Conservation (phyloP, 768 basidiomycete species). For the Favolaschia claudopus region DNA sequence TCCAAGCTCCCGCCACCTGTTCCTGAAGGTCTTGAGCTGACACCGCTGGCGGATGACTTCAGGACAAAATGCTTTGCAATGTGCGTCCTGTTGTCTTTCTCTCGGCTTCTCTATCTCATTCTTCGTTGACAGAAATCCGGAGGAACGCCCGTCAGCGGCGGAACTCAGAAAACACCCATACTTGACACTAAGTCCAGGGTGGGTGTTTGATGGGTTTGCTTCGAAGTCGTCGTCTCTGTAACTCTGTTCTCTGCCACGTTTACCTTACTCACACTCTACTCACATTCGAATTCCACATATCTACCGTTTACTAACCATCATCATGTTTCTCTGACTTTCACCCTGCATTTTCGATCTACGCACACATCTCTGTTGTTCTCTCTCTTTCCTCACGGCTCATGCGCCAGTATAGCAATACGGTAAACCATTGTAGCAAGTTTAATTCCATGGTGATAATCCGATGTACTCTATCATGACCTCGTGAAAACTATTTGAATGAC, state of each 20-base stretch:
- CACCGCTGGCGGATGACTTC: constrained; percentile 84
- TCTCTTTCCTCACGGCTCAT: constrained; percentile 34
- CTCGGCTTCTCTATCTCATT: constrained; percentile 11
- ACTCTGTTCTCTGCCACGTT: constrained; percentile 23
- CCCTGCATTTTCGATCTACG: constrained; percentile 16
- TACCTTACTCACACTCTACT: constrained; percentile 25
- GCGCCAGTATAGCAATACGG: constrained; percentile 44
- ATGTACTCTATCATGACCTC: too few relatives aligned
- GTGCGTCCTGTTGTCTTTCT: constrained; percentile 51
- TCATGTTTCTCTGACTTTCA: constrained; percentile 10
- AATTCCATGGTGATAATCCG: too few relatives aligned
- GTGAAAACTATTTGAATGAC: too few relatives aligned
- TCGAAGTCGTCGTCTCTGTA: constrained; percentile 43
- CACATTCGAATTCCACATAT: too few relatives aligned
- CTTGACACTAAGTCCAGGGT: constrained; percentile 73
- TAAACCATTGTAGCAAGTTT: constrained; percentile 50
- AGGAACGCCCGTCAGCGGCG: constrained; percentile 79
- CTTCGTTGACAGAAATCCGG: constrained; percentile 67
- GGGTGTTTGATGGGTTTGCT: constrained; percentile 74
- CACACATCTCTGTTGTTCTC: constrained; percentile 4
- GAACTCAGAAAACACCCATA: constrained; percentile 85
- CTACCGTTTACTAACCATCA: too few relatives aligned
- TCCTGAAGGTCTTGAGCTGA: constrained; percentile 81
- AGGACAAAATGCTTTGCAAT: constrained; percentile 89
- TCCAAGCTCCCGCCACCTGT: constrained; percentile 88